Base-by-base conservation (phyloP, 306 rosid species). In the Gastrolobium villosum region DNA sequence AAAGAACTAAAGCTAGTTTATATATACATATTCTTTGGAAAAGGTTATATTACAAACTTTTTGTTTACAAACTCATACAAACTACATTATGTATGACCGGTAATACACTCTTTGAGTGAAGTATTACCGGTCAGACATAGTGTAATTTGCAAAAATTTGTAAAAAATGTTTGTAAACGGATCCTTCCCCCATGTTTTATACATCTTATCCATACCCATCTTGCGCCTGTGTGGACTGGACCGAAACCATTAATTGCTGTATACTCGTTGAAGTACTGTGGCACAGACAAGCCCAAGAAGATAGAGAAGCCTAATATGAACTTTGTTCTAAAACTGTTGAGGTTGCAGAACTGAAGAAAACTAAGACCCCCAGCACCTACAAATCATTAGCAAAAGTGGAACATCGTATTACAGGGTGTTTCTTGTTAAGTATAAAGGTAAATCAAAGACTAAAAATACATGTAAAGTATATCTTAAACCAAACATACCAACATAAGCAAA, bases 221-320 rank as follows among this genome's bases (percentile, higher is more conserved):
- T 74, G 78, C 91, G 41, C 89, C 52, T 7, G 96, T 81, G 91
- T 93, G 98, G 65, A 91, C 99, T 3, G 99, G 99, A 70, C 99
- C 99, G 39, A 74, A 93, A 45, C 98, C 98, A 10, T 87, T 93
- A 79, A 95, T 75, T 45, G 77, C 92, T 0, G 96, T 89, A 90
- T 89, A 93, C 82, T 95, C 99, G 0, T 95, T 95, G 90, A 95
- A 95, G 92, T 95, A 95, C 78, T 95, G 98, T 41, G 99, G 94
- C 11, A 93, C 76, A 5, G 99, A 95, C 84, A 95, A 84, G n/a
- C 99, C 99, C 77, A 95, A 11, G 88, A 95, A 95, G 84, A 95
- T 74, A 36, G 99, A 95, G 90, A 91, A 91, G 79, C 97, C 99
- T 49, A 95, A 61, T 59, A 95, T 86, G 90, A 95, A 93, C 87